Conservation (phyloP, 2,329 filamentous ascomycete genomes). For the Colletotrichum sp. region DNA sequence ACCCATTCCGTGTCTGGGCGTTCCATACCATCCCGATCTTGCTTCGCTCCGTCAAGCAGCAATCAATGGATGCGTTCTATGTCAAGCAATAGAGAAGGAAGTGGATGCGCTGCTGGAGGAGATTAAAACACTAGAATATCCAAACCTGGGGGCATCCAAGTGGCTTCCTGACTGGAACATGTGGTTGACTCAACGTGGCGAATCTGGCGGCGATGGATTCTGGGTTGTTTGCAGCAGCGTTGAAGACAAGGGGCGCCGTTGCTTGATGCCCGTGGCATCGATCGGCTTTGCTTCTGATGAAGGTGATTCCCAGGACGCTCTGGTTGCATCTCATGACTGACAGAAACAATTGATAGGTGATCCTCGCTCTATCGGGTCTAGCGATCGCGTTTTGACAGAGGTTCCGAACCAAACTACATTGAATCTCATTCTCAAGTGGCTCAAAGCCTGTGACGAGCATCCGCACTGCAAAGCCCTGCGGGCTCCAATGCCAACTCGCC, state of each 20-base stretch:
- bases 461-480: not conserved
- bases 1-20: not conserved
- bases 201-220: not conserved
- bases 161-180: constrained; percentile 4
- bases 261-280: not conserved
- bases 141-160: not conserved
- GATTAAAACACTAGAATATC: not conserved
- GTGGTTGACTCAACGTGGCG: constrained; percentile 1
- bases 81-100: not conserved
- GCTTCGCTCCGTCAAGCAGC: not conserved
- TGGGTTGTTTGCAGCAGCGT: constrained; percentile 4
- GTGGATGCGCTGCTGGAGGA: not conserved
- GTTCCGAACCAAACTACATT: not conserved
- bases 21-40: not conserved
- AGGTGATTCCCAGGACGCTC: not conserved
- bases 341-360: not conserved
- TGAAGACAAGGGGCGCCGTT: not conserved
- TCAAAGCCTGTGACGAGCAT: constrained; percentile 3
- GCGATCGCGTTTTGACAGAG: not conserved
- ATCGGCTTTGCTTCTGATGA: constrained; percentile 4
- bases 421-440: not conserved
- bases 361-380: not conserved
- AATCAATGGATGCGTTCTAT: not conserved
- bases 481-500: not conserved
- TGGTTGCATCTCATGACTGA: not conserved